Conservation (phyloP, 768 basidiomycete genomes). For the Lactifluus subvellereus region DNA sequence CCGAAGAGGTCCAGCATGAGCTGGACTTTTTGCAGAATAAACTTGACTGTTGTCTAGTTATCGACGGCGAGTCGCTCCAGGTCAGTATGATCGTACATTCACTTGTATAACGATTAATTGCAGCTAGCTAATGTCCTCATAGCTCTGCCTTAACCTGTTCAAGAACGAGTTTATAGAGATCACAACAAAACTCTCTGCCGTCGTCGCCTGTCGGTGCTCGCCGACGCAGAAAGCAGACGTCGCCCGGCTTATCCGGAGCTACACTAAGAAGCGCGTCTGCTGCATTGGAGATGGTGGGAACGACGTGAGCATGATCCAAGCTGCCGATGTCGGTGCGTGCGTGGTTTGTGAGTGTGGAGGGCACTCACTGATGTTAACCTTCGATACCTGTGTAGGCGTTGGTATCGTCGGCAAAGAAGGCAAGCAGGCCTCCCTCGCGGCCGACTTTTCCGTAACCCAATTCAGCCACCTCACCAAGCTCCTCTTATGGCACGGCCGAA, state of each 20-base stretch:
- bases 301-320: slow-evolving; percentile 99
- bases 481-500: slow-evolving; percentile 96
- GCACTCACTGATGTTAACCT: slow-evolving; percentile 25
- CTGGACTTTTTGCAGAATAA: slow-evolving; percentile 93
- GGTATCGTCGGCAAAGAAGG: slow-evolving; percentile 99
- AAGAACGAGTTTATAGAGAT: slow-evolving; percentile 94
- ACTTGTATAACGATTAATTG: neutral
- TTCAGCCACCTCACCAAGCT: slow-evolving; percentile 95
- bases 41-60: slow-evolving; percentile 94
- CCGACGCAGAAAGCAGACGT: slow-evolving; percentile 99
- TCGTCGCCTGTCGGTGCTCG: slow-evolving; percentile 96
- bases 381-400: slow-evolving; percentile 49
- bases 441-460: slow-evolving; percentile 96
- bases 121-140: neutral
- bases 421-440: slow-evolving; percentile 97
- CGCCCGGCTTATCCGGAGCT: slow-evolving; percentile 82
- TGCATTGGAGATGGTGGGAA: slow-evolving; percentile 99
- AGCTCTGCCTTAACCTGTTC: slow-evolving; percentile 91
- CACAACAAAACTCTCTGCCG: slow-evolving; percentile 90
- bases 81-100: slow-evolving; percentile 36
- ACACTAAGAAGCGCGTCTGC: slow-evolving; percentile 93
- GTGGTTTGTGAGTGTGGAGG: neutral
- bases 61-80: slow-evolving; percentile 95
- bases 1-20: slow-evolving; percentile 77
- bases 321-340: slow-evolving; percentile 90